Evolutionary conservation across 108 stramenopile genomes (phyloP).

Genomic region (Discostella stelligeroides): DNA sequence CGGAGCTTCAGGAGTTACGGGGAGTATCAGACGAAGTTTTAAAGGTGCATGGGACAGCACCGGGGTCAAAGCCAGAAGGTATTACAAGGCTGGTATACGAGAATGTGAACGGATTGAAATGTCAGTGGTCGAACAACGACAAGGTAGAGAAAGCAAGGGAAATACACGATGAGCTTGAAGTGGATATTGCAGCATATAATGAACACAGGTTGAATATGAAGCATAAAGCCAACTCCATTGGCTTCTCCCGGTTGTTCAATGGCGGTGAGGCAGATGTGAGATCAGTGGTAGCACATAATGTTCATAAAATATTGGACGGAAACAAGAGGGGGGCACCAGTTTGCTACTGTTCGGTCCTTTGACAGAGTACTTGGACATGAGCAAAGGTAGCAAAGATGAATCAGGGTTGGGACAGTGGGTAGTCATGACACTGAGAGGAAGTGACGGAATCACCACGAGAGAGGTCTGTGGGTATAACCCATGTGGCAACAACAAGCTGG

Average conservation of each 20-base stretch:
- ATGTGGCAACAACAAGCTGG: background rate
- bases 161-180: too few relatives aligned
- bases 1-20: background rate
- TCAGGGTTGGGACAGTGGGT: conserved; percentile 5
- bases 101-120: background rate
- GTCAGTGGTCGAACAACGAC: background rate
- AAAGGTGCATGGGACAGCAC: background rate
- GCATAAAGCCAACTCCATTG: background rate
- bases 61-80: background rate
- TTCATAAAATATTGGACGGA: background rate
- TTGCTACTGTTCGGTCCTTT: background rate
- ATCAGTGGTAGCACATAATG: background rate
- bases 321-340: background rate
- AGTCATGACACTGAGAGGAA: too few relatives aligned
- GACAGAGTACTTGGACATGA: background rate
- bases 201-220: background rate
- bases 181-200: background rate
- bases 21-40: background rate
- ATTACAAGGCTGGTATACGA: background rate
- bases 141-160: too few relatives aligned
- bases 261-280: background rate
- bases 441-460: background rate
- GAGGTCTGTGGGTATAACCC: background rate
- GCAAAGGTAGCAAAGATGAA: background rate
- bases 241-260: background rate